Conservation (phyloP, 1,139 yeast genomes). For the Geotrichum restrictum region DNA sequence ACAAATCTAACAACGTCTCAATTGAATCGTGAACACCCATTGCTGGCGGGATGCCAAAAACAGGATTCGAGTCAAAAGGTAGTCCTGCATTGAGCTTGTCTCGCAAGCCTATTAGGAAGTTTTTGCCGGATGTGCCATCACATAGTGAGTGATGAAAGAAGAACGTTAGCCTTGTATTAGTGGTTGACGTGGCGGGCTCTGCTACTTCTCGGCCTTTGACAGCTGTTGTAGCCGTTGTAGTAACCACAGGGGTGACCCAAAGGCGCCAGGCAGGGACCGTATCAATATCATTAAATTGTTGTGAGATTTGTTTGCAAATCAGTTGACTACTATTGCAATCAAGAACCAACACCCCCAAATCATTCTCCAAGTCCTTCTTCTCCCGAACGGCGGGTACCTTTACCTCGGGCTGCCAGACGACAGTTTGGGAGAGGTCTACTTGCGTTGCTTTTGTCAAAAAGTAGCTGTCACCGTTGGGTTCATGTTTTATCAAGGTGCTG, state of each 20-base stretch:
- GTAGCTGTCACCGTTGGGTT: neutral
- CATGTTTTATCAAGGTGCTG: slow-evolving; percentile 1
- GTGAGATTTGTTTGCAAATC: slow-evolving; percentile 6
- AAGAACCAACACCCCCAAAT: too few species aligned
- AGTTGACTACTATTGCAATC: too few species aligned
- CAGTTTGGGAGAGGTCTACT: slow-evolving; percentile 7
- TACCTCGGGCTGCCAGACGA: neutral
- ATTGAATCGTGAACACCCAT: slow-evolving; percentile 6
- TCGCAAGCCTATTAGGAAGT: slow-evolving; percentile 1
- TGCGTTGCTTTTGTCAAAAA: neutral
- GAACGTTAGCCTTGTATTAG: neutral
- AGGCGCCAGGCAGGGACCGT: slow-evolving; percentile 15
- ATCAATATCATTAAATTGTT: slow-evolving; percentile 2
- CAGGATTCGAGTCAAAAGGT: neutral
- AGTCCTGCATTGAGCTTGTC: slow-evolving; percentile 1
- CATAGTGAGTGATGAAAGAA: slow-evolving; percentile 15
- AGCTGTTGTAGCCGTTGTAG: too few species aligned
- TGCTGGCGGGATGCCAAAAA: neutral
- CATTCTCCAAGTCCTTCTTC: neutral
- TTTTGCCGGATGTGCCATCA: slow-evolving; percentile 14
- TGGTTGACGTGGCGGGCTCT: too few species aligned
- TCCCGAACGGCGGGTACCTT: too few species aligned
- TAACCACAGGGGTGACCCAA: slow-evolving; percentile 13
- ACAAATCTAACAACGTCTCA: slow-evolving; percentile 11
- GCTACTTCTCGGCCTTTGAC: neutral